Conservation (phyloP, 495 filamentous ascomycete species). For the Rhizodiscina lignyota region DNA sequence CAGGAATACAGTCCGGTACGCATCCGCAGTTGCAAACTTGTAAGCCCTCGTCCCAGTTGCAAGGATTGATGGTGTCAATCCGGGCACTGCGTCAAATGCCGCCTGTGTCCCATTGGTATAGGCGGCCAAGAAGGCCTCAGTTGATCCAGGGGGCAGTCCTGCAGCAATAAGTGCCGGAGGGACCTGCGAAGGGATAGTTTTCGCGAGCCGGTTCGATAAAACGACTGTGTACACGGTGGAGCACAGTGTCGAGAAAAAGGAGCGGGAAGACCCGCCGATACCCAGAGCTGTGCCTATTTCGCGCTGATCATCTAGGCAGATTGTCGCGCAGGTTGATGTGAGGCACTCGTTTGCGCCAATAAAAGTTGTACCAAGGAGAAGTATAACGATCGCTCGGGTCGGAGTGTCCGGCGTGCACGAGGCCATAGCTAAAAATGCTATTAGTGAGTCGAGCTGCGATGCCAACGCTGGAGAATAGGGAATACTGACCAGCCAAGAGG, state of each 20-base stretch:
- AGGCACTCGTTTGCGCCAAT: constrained; percentile 11
- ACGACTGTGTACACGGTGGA: constrained; percentile 7
- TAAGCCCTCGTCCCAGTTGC: constrained; percentile 5
- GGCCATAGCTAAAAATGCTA: neutral
- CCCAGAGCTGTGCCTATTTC: constrained; percentile 9
- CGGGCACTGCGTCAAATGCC: constrained; percentile 4
- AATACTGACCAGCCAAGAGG: constrained; percentile 5
- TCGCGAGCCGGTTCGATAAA: constrained; percentile 8
- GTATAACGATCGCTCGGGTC: constrained; percentile 6
- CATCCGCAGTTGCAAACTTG: constrained; percentile 4
- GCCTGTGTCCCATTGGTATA: constrained; percentile 3
- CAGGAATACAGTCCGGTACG: constrained; percentile 8
- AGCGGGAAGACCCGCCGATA: constrained; percentile 6
- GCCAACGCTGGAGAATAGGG: too few relatives aligned
- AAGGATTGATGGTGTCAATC: constrained; percentile 3
- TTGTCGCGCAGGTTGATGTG: constrained; percentile 5
- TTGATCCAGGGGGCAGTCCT: constrained; percentile 2
- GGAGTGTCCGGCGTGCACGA: constrained; percentile 7
- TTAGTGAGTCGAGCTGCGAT: neutral
- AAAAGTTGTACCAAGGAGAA: constrained; percentile 8
- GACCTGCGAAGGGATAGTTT: constrained; percentile 4
- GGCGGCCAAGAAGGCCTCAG: constrained; percentile 2
- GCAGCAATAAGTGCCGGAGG: constrained; percentile 3
- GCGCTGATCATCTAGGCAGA: constrained; percentile 7
- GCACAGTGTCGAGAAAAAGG: constrained; percentile 4